Evolutionary conservation across 306 rosid genomes (phyloP).

Genomic region (Cucurbita pepo): DNA sequence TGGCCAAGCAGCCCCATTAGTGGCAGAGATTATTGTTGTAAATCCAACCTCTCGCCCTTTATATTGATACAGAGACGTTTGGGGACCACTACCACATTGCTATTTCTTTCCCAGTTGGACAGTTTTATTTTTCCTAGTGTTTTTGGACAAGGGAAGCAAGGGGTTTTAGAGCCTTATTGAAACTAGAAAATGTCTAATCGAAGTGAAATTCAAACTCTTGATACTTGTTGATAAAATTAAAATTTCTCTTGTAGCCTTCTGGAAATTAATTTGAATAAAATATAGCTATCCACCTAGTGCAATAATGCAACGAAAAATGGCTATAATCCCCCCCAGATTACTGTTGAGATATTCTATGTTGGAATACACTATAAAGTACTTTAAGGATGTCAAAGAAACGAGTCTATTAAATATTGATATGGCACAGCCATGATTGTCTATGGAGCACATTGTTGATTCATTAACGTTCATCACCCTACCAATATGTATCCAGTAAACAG

Average conservation of each 20-base stretch:
- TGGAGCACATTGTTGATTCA: neutral
- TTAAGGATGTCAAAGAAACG: neutral
- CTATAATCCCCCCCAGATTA: neutral
- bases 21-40: neutral
- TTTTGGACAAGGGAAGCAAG: neutral
- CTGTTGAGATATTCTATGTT: neutral
- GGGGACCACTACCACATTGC: neutral
- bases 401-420: neutral
- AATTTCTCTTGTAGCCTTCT: neutral
- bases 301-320: neutral
- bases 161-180: neutral
- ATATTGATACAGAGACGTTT: neutral
- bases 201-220: neutral
- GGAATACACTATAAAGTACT: neutral
- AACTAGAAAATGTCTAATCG: neutral
- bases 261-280: slow-evolving; percentile 1
- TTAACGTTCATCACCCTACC: neutral
- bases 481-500: neutral
- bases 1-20: neutral
- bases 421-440: neutral
- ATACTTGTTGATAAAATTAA: neutral
- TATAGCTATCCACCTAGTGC: neutral
- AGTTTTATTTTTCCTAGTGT: neutral
- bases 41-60: neutral
- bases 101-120: neutral